These are phyloP conservation scores for Prunella vulgaris DNA, from an alignment of 257 asterid genomes.

Conservation along the genomic window DNA sequence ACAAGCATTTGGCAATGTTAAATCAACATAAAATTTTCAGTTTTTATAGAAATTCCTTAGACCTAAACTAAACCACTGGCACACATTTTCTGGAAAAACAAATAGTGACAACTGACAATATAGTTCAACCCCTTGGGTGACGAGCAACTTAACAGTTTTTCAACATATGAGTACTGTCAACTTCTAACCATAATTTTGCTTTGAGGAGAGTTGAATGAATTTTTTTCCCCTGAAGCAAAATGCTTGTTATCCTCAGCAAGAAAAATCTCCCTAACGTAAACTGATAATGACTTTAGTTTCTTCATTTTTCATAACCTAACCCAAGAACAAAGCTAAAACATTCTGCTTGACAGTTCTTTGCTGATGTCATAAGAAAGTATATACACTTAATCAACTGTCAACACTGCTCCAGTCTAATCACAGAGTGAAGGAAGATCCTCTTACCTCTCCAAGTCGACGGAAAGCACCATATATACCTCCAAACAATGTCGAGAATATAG, in stretches of 20 bases:
- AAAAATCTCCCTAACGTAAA: background rate
- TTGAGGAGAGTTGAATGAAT: background rate
- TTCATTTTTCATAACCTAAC: slow-evolving; percentile 5
- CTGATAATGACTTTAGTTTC: background rate
- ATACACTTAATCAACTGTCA: slow-evolving; percentile 7
- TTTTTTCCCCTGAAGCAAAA: background rate
- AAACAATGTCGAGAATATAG: slow-evolving; percentile 90
- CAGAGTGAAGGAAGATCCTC: slow-evolving; percentile 21
- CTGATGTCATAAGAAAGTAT: slow-evolving; percentile 2
- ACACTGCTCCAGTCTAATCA: background rate
- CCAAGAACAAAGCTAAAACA: slow-evolving; percentile 1
- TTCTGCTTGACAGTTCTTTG: slow-evolving; percentile 8
- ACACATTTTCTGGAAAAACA: slow-evolving; percentile 2
- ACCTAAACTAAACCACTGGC: background rate
- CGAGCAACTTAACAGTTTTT: background rate
- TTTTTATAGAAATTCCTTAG: background rate
- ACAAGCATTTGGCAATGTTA: slow-evolving; percentile 6
- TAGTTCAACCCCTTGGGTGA: slow-evolving; percentile 8
- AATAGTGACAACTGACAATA: slow-evolving; percentile 6
- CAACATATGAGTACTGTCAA: background rate
- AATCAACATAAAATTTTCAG: slow-evolving; percentile 2
- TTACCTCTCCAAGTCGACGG: slow-evolving; percentile 99
- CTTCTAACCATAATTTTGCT: slow-evolving; percentile 5
- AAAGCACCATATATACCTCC: slow-evolving; percentile 99
- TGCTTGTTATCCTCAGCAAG: background rate